A percentile compares a stretch with the other conserved stretches of the same genome.
Conservation (phyloP, 208 protist species). For the Blechomonas ayalai region DNA sequence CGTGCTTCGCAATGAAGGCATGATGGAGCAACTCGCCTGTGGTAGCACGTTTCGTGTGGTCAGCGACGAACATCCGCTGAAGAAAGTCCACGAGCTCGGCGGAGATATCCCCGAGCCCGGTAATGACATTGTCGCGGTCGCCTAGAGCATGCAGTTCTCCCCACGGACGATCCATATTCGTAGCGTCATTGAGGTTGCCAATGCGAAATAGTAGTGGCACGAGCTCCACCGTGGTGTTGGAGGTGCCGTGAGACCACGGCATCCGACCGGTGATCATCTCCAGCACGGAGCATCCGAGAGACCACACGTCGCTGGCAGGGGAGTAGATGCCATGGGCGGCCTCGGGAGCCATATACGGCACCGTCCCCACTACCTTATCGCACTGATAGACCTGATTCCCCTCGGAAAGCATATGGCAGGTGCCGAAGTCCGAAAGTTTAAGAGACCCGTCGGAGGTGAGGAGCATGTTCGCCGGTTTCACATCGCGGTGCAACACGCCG, state of each 20-base stretch:
- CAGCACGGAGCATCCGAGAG: constrained; percentile 69
- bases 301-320: constrained; percentile 79
- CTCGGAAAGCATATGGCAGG: constrained; percentile 37
- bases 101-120: constrained; percentile 1
- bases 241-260: constrained; percentile 40
- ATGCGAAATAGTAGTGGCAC: constrained; percentile 58
- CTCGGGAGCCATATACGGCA: constrained; percentile 75
- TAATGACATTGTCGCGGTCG: constrained; percentile 2
- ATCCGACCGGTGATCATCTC: constrained; percentile 47
- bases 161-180: constrained; percentile 16
- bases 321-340: constrained; percentile 43
- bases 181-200: constrained; percentile 26
- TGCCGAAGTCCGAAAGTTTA: constrained; percentile 83
- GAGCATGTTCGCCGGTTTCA: constrained; percentile 85
- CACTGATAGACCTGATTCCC: constrained; percentile 23
- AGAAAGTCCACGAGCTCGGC: constrained; percentile 31
- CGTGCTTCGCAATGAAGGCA: constrained; percentile 21
- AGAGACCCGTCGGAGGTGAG: constrained; percentile 53
- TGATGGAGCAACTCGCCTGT: constrained; percentile 45
- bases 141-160: neutral
- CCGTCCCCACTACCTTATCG: constrained; percentile 42
- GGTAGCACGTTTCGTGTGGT: constrained; percentile 34
- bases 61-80: constrained; percentile 27
- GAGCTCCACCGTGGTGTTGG: constrained; percentile 9
- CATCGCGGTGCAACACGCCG: constrained; percentile 76